Conservation (phyloP, 768 basidiomycete genomes). For the Mycena leptocephala region DNA sequence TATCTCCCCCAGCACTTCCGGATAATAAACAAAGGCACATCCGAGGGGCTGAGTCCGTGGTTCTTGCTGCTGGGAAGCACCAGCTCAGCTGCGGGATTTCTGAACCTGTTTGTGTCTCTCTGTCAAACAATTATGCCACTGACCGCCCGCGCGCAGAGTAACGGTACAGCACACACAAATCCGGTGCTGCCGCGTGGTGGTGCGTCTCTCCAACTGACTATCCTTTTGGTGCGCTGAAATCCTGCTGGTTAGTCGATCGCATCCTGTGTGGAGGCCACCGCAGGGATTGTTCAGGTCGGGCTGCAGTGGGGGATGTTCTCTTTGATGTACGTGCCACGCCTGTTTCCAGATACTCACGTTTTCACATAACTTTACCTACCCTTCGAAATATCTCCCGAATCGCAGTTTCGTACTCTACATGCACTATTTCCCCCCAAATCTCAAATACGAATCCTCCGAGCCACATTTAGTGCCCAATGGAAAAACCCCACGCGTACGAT, state of each 20-base stretch:
- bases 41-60: conserved; percentile 93
- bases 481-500: conserved; percentile 7
- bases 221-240: conserved; percentile 7
- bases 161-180: conserved; percentile 90
- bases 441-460: conserved; percentile 71
- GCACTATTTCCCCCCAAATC: conserved; percentile 90
- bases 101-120: conserved; percentile 68
- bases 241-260: conserved; percentile 70
- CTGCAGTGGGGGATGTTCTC: conserved; percentile 91
- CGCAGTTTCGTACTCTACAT: conserved; percentile 90
- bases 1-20: conserved; percentile 92
- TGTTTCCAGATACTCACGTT: neutral
- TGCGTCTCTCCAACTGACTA: conserved; percentile 54
- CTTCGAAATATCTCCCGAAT: too few relatives aligned
- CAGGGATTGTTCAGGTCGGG: conserved; percentile 87
- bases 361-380: neutral
- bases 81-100: conserved; percentile 84
- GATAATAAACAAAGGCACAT: conserved; percentile 84
- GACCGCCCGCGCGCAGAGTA: conserved; percentile 65
- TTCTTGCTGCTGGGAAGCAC: conserved; percentile 93
- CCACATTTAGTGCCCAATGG: neutral
- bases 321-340: neutral
- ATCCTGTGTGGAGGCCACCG: conserved; percentile 61
- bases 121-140: conserved; percentile 25
- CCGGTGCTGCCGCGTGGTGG: conserved; percentile 85